phyloP scores from a whole-genome alignment of 129 eudicot species.

The Silybum marianum region DNA sequence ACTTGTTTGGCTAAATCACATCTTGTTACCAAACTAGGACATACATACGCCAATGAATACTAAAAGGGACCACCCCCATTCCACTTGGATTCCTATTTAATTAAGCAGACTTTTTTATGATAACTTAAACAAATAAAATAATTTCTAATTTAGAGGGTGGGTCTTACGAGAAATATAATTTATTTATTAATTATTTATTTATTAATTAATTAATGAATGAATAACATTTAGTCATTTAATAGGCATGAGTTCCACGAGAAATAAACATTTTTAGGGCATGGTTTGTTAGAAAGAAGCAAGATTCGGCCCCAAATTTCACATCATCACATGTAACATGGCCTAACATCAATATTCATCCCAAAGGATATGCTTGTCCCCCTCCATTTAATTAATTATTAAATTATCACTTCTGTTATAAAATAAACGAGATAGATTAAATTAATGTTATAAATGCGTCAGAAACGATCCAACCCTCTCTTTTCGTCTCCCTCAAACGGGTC shows the following conservation, averaged over 20 bases:
- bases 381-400: constrained; percentile 13
- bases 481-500: too few relatives aligned
- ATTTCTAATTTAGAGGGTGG: neutral
- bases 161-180: neutral
- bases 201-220: neutral
- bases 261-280: constrained; percentile 24
- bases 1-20: neutral
- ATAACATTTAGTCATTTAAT: neutral
- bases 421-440: too few relatives aligned
- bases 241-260: constrained; percentile 32
- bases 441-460: too few relatives aligned
- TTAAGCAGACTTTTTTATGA: neutral
- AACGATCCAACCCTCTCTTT: too few relatives aligned
- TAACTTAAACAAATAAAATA: neutral
- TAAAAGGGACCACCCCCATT: constrained; percentile 25
- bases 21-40: constrained; percentile 6
- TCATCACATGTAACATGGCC: constrained; percentile 37
- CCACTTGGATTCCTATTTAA: constrained; percentile 21
- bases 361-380: constrained; percentile 29
- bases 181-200: neutral
- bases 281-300: constrained; percentile 19
- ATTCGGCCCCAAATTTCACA: constrained; percentile 32
- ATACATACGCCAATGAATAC: constrained; percentile 13
- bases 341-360: constrained; percentile 18
- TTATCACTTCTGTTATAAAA: too few relatives aligned